Base-by-base conservation (phyloP, 2,329 filamentous ascomycete genomes). In the Colletotrichum australisinense region DNA sequence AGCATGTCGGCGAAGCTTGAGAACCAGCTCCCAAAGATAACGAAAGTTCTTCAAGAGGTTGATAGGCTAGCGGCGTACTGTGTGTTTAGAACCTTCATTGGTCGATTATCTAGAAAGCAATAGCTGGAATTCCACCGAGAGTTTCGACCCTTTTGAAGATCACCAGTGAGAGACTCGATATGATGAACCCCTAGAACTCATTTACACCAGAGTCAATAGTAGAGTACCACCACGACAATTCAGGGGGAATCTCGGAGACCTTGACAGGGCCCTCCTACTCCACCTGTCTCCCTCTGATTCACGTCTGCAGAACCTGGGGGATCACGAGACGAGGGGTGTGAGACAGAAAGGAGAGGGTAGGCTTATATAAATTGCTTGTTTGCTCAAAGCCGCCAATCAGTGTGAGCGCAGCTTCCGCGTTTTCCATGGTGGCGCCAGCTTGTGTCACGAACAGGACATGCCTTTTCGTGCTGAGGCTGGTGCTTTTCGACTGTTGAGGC, bases 1-100 rank as follows among this genome's bases (percentile, higher is more conserved):
- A 26, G 38, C 62, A 74, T 71, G 67, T 68, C 72, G 62, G 67
- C 72, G 63, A 67, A 62, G 57, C 57, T 73, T 65, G 67, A 60
- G 46, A 5, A 7, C 49, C 19, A 38, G 24, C 53, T 38, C 60
- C 1, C 55, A 35, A 59, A 24, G 24, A n/a, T 28, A 11, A 8
- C 19, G 12, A n/a, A 28, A 30, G 12, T 14, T 11, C 8, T 22
- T 3, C 19, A 49, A 22, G 42, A n/a, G 5, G 42, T n/a, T 22
- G 38, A 42, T 5, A 19, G 16, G 14, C 19, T 49, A 22, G 42
- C 19, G 19, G 8, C 42, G 42, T 32, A n/a, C 8, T 26, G 38
- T 22, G 12, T 12, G 16, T 16, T 3, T 38, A 24, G 4, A 12
- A 58, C 8, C 3, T n/a, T 9, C 4, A 49, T 3, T 49, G 19